Evolutionary conservation across 192 early-diverging fungal species (phyloP), one percentile per base, ranked within the genome.

Genomic region (Coemansia sp.): DNA sequence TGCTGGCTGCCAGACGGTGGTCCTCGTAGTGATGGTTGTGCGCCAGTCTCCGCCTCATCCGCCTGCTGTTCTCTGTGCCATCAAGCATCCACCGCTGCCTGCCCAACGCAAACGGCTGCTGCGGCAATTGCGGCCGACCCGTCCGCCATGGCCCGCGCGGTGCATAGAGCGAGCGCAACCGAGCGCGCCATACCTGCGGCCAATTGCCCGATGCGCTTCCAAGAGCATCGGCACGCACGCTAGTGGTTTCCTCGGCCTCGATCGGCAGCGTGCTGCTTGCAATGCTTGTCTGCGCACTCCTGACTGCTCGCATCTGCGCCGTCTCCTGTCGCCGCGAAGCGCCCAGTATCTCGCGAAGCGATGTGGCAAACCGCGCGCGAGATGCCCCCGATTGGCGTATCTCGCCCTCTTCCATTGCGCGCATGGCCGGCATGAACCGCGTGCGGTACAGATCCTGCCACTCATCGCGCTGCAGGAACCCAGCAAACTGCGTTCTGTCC

Each of bases 401-500:
- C 40, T 76, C 74, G 7, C 55, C 56, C 50, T 76, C 74, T 31
- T 76, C 74, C 22, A 54, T 33, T 25, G 27, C 59, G 42, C 74
- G 74, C 74, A 76, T 76, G 4, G 59, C 64, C 4, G 74, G 74
- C 74, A 76, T 76, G 45, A 70, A 54, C 40, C 48, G 57, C 20
- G 59, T 42, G 14, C 68, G 68, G 37, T 76, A 76, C 19, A 76
- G 19, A 6, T 67, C 68, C 29, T 63, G 68, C 74, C 74, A 76
- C 42, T 67, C 74, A 6, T 50, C 19, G 6, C 60, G 50, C 34
- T 59, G 41, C 11, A 65, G 36, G 28, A 65, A 52, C 14, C 20
- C 28, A 6, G 41, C 30, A 53, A 76, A 70, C 55, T 48, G 59
- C 2, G 45, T 40, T 55, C 47, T 44, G 45, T 62, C 58, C 6